Percentiles rank a stretch among this genome's conserved stretches.
Conservation (phyloP, 2,329 filamentous ascomycete genomes). For the Calonectria naviculata region DNA sequence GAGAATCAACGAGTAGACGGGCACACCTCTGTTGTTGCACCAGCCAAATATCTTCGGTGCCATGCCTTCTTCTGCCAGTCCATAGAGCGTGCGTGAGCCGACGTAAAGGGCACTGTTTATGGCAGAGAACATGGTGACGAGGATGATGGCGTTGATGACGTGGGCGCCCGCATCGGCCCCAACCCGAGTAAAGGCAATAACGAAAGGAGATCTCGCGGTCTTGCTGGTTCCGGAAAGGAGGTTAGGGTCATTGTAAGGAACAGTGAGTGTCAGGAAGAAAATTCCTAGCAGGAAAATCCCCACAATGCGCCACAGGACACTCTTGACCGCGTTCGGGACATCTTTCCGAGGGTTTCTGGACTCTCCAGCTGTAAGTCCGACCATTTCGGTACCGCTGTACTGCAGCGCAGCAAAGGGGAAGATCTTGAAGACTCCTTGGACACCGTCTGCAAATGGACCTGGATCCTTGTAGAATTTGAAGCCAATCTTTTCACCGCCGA, state of each 20-base stretch:
- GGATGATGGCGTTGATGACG: slow-evolving; percentile 65
- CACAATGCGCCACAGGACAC: slow-evolving; percentile 39
- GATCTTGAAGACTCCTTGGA: slow-evolving; percentile 9
- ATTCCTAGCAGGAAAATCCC: slow-evolving; percentile 60
- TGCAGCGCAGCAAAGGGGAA: slow-evolving; percentile 12
- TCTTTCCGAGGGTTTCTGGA: slow-evolving; percentile 58
- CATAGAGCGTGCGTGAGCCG: slow-evolving; percentile 63
- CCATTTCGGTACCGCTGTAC: slow-evolving; percentile 12
- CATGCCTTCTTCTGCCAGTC: slow-evolving; percentile 63
- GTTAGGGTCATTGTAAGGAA: slow-evolving; percentile 62
- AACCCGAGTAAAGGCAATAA: slow-evolving; percentile 55
- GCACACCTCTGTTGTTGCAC: slow-evolving; percentile 58
- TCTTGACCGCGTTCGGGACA: slow-evolving; percentile 37
- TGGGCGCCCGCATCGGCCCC: slow-evolving; percentile 4
- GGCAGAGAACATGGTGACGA: slow-evolving; percentile 62
- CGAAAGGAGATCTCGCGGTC: slow-evolving; percentile 62
- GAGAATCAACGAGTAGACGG: slow-evolving; percentile 22
- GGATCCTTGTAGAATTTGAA: slow-evolving; percentile 22
- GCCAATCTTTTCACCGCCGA: slow-evolving; percentile 34
- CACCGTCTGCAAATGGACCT: neutral
- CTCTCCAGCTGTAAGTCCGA: slow-evolving; percentile 38
- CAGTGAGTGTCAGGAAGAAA: slow-evolving; percentile 64
- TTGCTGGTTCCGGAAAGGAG: slow-evolving; percentile 59
- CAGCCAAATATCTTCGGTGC: slow-evolving; percentile 64
- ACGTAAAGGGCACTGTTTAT: slow-evolving; percentile 67